These are phyloP conservation scores for Teratosphaeria gauchensis DNA, from an alignment of 2,329 filamentous ascomycete genomes.

Conservation along the genomic window DNA sequence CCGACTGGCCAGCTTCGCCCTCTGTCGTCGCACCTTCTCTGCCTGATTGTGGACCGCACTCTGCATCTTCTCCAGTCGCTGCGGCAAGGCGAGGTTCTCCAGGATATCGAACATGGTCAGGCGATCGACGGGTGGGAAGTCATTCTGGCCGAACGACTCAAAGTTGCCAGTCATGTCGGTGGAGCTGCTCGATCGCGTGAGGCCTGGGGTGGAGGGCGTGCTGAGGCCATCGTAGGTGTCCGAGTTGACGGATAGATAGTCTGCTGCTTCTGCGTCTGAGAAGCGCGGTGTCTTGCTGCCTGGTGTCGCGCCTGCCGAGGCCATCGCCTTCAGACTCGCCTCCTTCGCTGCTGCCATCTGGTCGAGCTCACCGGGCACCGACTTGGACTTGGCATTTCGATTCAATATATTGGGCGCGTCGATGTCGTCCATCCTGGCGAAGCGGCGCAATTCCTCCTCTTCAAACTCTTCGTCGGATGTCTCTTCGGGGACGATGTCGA, in stretches of 20 bases:
- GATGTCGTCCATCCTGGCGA: constrained; percentile 19
- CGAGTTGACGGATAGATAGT: constrained; percentile 27
- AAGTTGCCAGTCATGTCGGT: constrained; percentile 69
- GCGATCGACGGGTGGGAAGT: constrained; percentile 78
- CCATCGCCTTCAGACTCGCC: constrained; percentile 13
- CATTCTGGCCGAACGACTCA: constrained; percentile 73
- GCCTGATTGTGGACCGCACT: constrained; percentile 72
- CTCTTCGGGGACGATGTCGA: constrained; percentile 20
- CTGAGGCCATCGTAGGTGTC: constrained; percentile 28
- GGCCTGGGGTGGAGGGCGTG: constrained; percentile 32
- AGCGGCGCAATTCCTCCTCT: constrained; percentile 17
- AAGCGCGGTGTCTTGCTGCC: constrained; percentile 8
- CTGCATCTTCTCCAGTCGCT: constrained; percentile 85
- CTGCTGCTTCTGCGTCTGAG: constrained; percentile 9
- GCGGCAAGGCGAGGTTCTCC: constrained; percentile 81
- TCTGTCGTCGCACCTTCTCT: constrained; percentile 72
- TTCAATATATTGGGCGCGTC: constrained; percentile 3
- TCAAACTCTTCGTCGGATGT: constrained; percentile 3
- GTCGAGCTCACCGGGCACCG: constrained; percentile 11
- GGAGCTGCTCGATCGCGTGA: constrained; percentile 72
- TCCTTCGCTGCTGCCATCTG: constrained; percentile 24
- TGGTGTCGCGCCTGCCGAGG: constrained; percentile 4
- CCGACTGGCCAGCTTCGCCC: constrained; percentile 66
- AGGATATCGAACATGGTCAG: constrained; percentile 87
- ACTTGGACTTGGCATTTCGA: not conserved